Evolutionary conservation across 768 basidiomycete genomes (phyloP), one percentile per base, ranked within the genome.

Genomic region (Boletus pseudo-olivaceus): DNA sequence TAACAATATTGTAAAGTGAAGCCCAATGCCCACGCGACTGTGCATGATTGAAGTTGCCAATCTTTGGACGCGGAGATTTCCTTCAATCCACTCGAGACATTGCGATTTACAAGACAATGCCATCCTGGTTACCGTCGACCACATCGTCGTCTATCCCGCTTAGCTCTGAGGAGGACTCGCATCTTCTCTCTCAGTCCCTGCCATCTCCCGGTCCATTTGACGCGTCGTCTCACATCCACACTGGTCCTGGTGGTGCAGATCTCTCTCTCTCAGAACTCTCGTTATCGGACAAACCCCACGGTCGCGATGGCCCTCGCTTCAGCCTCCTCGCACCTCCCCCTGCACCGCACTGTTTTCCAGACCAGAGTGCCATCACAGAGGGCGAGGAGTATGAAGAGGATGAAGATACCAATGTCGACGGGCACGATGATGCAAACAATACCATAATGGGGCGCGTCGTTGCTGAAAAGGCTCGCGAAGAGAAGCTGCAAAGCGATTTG

Each of bases 401-500:
- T 7, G 60, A 14, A 26, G 46, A 56, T 12, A 20, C n/a, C 43
- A 58, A 46, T 27, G 17, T 40, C 34, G 56, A 63, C 35, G 53
- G 38, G 11, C 51, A 57, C 14, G 57, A 62, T 38, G 57, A 49
- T 40, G 61, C 39, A n/a, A 47, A 70, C 48, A 48, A 59, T 14
- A 71, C 69, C 19, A 34, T 68, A 58, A 63, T 66, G 23, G 59
- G 44, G 41, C 67, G 61, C 15, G 54, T 47, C 29, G 54, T 65
- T 3, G 67, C 66, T 4, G 67, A 70, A 35, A 75, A 70, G 56
- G 62, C 74, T 46, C 76, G 83, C 42, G 87, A 91, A 63, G 90
- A 90, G 53, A 88, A 85, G 66, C 72, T 92, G 33, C 84, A 85
- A 58, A 82, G 80, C 61, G 90, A 92, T 69, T 65, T 89, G 12